Percentiles rank a stretch among this genome's conserved stretches.
Evolutionary conservation across 2,329 filamentous ascomycete species (phyloP).

Genomic region (Diaporthe nobilis): DNA sequence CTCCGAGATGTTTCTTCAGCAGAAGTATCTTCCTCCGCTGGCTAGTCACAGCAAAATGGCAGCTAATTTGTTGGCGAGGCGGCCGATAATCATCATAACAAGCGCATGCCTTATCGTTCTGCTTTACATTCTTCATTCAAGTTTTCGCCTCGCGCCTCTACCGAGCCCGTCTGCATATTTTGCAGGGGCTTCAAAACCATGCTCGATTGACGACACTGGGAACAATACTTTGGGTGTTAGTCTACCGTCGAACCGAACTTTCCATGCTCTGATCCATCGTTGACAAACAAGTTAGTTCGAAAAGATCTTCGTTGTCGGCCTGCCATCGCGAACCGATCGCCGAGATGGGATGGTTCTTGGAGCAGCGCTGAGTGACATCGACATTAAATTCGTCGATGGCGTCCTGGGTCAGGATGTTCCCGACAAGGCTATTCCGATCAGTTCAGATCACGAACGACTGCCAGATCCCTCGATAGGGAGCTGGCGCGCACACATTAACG

Average conservation of each 20-base stretch:
- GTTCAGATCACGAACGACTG: constrained; percentile 49
- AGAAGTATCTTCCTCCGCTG: neutral
- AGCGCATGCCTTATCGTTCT: neutral
- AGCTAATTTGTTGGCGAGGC: neutral
- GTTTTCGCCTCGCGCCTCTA: neutral
- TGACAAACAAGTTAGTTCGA: constrained; percentile 58
- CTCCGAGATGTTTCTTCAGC: neutral
- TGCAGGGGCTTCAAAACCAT: neutral
- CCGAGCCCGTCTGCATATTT: neutral
- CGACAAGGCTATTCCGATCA: constrained; percentile 55
- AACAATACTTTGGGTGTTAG: constrained; percentile 24
- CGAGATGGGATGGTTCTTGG: constrained; percentile 64
- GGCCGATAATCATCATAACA: neutral
- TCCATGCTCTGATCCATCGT: neutral
- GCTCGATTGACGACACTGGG: neutral
- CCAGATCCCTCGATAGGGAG: constrained; percentile 50
- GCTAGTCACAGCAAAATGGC: constrained; percentile 1
- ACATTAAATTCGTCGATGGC: constrained; percentile 62
- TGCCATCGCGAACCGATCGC: constrained; percentile 64
- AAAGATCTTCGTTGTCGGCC: constrained; percentile 66
- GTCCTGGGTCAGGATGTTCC: constrained; percentile 54
- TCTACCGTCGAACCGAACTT: neutral
- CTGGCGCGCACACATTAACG: constrained; percentile 60
- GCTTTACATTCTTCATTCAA: constrained; percentile 5
- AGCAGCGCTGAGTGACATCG: constrained; percentile 60